Conservation (phyloP, 2,329 filamentous ascomycete species). For the Hymenoscyphus repandus region DNA sequence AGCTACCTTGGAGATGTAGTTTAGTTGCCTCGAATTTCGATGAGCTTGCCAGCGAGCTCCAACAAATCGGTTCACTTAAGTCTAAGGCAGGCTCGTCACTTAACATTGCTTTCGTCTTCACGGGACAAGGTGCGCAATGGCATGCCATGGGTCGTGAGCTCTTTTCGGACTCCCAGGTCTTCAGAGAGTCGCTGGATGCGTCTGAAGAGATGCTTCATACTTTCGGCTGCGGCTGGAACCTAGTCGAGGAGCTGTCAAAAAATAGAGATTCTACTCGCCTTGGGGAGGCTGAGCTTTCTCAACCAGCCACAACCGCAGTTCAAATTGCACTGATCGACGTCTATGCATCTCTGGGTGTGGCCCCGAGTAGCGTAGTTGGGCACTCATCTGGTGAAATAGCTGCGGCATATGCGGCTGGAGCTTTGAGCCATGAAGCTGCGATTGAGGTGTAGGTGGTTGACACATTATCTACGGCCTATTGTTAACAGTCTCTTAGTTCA, state of each 20-base stretch:
- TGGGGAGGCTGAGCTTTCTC: constrained; percentile 29
- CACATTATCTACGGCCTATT: background rate
- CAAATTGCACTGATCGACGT: constrained; percentile 41
- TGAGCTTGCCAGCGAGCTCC: no score
- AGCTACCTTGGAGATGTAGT: no score
- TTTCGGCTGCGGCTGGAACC: constrained; percentile 3
- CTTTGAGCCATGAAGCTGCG: no score
- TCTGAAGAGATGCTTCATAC: background rate
- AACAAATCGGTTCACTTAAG: background rate
- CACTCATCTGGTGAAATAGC: constrained; percentile 44
- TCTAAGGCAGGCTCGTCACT: background rate
- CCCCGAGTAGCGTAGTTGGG: constrained; percentile 34
- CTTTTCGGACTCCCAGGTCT: background rate
- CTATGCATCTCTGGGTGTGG: constrained; percentile 36
- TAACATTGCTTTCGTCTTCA: constrained; percentile 6
- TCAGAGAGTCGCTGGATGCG: background rate
- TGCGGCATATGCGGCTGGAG: constrained; percentile 32
- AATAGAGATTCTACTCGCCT: constrained; percentile 10
- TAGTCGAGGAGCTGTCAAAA: background rate
- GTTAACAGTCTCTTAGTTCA: background rate
- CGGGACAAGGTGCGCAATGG: constrained; percentile 26
- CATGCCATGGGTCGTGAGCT: constrained; percentile 13
- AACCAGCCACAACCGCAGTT: constrained; percentile 40
- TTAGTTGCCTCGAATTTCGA: no score
- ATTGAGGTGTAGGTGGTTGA: no score